Evolutionary conservation across 1,284 basidiomycete genomes (phyloP), one percentile per base, ranked within the genome.

Genomic region (Vanrija sp.): DNA sequence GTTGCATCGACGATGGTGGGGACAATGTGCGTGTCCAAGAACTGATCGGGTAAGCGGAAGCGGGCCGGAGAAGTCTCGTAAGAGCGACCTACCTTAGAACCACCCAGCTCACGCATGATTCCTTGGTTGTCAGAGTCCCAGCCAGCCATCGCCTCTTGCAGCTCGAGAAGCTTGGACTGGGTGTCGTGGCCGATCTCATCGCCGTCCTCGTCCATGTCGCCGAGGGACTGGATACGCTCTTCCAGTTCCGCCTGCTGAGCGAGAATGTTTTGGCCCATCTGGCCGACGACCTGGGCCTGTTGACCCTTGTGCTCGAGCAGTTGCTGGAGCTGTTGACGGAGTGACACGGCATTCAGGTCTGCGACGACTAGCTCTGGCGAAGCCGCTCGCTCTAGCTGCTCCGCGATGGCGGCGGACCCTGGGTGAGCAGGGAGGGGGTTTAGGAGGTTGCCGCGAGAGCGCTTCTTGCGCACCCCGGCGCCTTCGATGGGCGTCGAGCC

Each of bases 181-280:
- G 86, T 84, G 49, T 87, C 85, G 12, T 71, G 72, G 14, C 70
- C 71, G 9, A 77, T 58, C 44, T 75, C 73, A 14, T 69, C 66
- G 10, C 51, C 73, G 60, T 86, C 84, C 53, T 85, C 80, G 55
- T 83, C 83, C 51, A 84, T 83, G 57, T 83, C 82, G 42, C 82
- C 82, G 27, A 96, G 80, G 62, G 86, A 86, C 46, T 83, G 80
- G 57, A 96, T 89, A 44, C 89, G 83, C 64, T 87, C 84, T 75
- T 94, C 89, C 58, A 96, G 83, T 71, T 95, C 89, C 76, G 88
- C 85, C 75, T 90, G 90, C 78, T 96, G 93, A 23, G 84, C 83
- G 57, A 95, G 84, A 63, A 97, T 84, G 72, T 88, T 86, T 76
- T 94, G 89, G 47, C 93, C 92, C 71, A 96, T 85, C 53, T 85